These are phyloP conservation scores for Eucalyptus lansdowneana DNA, from an alignment of 345 rosid species.

Conservation along the genomic window DNA sequence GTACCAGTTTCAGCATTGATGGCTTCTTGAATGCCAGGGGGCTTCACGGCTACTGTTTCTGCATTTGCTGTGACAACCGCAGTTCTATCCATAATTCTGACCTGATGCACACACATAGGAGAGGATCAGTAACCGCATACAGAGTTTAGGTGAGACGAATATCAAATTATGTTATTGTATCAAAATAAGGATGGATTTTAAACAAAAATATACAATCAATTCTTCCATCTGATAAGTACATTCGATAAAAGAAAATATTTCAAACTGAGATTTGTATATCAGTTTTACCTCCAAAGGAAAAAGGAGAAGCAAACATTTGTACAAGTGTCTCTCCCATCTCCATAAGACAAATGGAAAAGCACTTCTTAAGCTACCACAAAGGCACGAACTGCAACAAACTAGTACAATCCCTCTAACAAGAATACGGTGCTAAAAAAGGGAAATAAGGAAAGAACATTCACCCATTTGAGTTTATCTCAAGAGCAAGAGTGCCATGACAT, in stretches of 20 bases:
- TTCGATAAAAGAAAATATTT: neutral
- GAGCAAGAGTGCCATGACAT: neutral
- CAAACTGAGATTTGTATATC: neutral
- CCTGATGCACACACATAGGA: constrained; percentile 16
- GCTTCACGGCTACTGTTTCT: constrained; percentile 65
- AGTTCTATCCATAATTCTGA: constrained; percentile 73
- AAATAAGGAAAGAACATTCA: neutral
- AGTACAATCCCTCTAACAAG: neutral
- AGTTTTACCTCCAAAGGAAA: neutral
- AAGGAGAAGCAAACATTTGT: neutral
- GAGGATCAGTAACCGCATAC: neutral
- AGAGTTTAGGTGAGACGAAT: neutral
- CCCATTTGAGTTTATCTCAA: neutral
- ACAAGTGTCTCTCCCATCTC: neutral
- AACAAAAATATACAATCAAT: neutral
- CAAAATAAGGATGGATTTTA: neutral
- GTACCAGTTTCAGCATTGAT: constrained; percentile 66
- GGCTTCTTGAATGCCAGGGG: constrained; percentile 77
- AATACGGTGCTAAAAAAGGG: neutral
- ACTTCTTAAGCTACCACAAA: neutral
- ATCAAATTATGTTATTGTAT: neutral
- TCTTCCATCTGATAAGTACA: neutral
- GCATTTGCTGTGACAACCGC: constrained; percentile 60
- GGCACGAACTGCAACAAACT: neutral
- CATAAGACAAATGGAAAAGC: neutral